phyloP scores from a whole-genome alignment of 805 yeast genomes.

The Nakazawaea sp. region DNA sequence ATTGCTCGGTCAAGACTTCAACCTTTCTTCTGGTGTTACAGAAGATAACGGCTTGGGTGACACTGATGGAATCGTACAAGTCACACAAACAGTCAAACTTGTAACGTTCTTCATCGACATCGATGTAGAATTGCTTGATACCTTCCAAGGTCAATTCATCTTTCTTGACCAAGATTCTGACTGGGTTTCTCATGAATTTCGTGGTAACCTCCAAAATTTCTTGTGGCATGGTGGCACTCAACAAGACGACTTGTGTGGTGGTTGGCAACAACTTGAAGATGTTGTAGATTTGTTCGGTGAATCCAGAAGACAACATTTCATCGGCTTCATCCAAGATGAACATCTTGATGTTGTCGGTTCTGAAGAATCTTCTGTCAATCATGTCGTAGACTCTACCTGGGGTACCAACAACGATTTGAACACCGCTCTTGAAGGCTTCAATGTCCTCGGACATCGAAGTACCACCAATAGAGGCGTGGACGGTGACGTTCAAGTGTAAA shows the following conservation, averaged over 20 bases:
- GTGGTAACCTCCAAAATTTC: constrained; percentile 89
- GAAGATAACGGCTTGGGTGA: constrained; percentile 96
- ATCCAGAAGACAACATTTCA: constrained; percentile 87
- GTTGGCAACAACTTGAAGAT: constrained; percentile 81
- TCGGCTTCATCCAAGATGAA: constrained; percentile 95
- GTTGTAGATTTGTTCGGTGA: constrained; percentile 92
- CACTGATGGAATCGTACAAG: constrained; percentile 87
- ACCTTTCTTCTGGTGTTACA: constrained; percentile 96
- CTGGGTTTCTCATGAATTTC: constrained; percentile 90
- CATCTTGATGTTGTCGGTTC: constrained; percentile 76
- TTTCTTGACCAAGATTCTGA: constrained; percentile 89
- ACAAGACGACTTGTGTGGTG: constrained; percentile 85
- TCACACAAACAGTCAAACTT: constrained; percentile 94
- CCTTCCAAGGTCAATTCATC: constrained; percentile 94
- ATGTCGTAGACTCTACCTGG: constrained; percentile 94
- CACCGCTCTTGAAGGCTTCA: constrained; percentile 66
- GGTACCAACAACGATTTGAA: constrained; percentile 92
- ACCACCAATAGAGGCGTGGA: constrained; percentile 95
- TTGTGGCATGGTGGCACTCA: constrained; percentile 89
- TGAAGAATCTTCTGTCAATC: constrained; percentile 75
- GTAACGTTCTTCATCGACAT: constrained; percentile 88
- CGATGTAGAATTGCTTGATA: constrained; percentile 84
- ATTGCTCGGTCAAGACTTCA: constrained; percentile 78
- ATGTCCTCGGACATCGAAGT: constrained; percentile 77
- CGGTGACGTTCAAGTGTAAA: constrained; percentile 75